Conservation (phyloP, 2,329 filamentous ascomycete species). For the Mycosphaerella sp. region DNA sequence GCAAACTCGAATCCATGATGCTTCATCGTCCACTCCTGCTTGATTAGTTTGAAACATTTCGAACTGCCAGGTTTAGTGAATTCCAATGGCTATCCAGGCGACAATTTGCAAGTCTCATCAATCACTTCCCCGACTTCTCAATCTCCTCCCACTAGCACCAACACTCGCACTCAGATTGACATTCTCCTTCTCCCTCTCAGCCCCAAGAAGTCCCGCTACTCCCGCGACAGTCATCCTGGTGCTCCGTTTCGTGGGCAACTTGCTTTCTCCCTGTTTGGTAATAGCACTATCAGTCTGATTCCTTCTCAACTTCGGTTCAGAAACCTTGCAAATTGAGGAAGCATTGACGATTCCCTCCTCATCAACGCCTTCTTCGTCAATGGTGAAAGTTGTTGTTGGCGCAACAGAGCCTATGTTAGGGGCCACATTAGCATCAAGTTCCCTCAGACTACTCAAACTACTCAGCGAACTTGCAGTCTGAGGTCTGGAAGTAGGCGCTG, state of each 20-base stretch:
- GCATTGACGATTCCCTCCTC: constrained; percentile 4
- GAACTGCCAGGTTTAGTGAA: too few species aligned
- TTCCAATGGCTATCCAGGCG: neutral
- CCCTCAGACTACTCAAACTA: constrained; percentile 35
- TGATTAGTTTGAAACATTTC: too few species aligned
- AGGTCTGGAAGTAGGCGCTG: constrained; percentile 26
- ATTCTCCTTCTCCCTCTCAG: constrained; percentile 34
- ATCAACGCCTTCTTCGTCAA: constrained; percentile 30
- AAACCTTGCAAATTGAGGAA: constrained; percentile 20
- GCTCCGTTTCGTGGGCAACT: constrained; percentile 40
- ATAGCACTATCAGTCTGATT: constrained; percentile 34
- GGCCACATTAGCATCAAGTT: constrained; percentile 45
- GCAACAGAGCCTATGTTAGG: constrained; percentile 17
- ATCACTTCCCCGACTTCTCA: constrained; percentile 34
- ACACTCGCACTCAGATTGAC: constrained; percentile 40
- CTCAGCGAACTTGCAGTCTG: constrained; percentile 26
- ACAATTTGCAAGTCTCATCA: constrained; percentile 1
- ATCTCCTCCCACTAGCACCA: constrained; percentile 39
- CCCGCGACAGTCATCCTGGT: constrained; percentile 40
- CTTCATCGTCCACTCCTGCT: too few species aligned
- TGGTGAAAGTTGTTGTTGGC: constrained; percentile 21
- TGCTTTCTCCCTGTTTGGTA: constrained; percentile 31
- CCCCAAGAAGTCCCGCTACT: constrained; percentile 12
- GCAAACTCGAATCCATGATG: too few species aligned
- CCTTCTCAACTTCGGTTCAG: constrained; percentile 40